Evolutionary conservation across 1,284 basidiomycete genomes (phyloP), one percentile per base, ranked within the genome.

Genomic region (Ganoderma sinense): DNA sequence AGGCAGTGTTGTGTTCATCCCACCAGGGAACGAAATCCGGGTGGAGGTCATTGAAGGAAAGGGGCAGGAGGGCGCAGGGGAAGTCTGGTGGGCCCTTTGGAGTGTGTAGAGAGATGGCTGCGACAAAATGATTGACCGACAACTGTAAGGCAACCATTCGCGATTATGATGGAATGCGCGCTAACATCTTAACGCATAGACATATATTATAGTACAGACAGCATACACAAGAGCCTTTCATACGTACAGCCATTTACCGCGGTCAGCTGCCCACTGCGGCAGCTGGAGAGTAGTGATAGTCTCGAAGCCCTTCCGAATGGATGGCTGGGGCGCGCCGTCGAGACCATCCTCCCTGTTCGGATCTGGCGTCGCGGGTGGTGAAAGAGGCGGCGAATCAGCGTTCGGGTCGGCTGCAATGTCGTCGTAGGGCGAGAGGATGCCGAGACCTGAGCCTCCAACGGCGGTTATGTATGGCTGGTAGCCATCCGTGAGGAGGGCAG

Each of bases 391-490:
- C 0, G 71, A 56, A 23, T 62, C 67, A 8, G 68, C 68, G 55
- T 64, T 68, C 64, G 67, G 26, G 66, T 71, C 72, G 29, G 65
- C 43, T 7, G 41, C 53, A 26, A 68, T 67, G 6, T 75, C 71
- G 77, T 85, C 84, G 78, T 91, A 88, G n/a, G 90, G 89, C 18
- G 91, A 88, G 72, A 95, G 86, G 69, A 99, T 88, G 70, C 97
- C 97, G 29, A 98, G 86, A 3, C 97, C 97, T 70, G 91, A 92
- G 56, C 98, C 98, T 16, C 97, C 98, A 59, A 99, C 94, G 66
- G 93, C 89, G 33, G 97, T 97, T 71, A 96, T 86, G 85, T 99
- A 97, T 31, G 97, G 93, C 75, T 90, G 88, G 83, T 95, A 99
- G 48, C 89, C 90, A 60, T 89, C 87, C 62, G 82, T 83, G 71